Evolutionary conservation across 805 yeast species (phyloP).

Genomic region (Metschnikowia orientalis): DNA sequence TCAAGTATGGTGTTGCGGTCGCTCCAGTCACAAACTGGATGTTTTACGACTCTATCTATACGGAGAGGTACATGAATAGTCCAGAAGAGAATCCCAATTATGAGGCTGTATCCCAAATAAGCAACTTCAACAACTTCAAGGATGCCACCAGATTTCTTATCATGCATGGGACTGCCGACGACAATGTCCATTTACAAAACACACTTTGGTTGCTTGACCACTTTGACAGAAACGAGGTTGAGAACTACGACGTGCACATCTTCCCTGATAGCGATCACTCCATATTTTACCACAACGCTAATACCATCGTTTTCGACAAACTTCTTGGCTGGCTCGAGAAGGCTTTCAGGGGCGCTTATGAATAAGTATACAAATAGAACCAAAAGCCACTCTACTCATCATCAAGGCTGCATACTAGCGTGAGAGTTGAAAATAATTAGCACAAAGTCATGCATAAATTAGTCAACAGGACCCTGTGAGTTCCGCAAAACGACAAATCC

Average conservation of each 20-base stretch:
- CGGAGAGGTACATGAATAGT: conserved; percentile 68
- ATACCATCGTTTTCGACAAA: conserved; percentile 65
- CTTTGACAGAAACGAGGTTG: conserved; percentile 48
- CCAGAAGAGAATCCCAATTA: conserved; percentile 50
- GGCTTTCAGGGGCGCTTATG: conserved; percentile 46
- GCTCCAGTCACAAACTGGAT: conserved; percentile 85
- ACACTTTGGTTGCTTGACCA: conserved; percentile 58
- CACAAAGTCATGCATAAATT: no score
- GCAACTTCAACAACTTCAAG: conserved; percentile 40
- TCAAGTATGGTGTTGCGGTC: conserved; percentile 74
- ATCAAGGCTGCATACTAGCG: not conserved
- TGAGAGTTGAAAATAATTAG: no score
- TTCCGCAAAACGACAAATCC: no score
- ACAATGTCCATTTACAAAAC: conserved; percentile 77
- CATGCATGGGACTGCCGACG: conserved; percentile 84
- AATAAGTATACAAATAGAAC: conserved; percentile 1
- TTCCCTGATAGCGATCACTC: conserved; percentile 94
- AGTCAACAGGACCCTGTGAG: no score
- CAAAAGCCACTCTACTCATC: not conserved
- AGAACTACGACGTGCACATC: conserved; percentile 78
- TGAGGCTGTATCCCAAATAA: conserved; percentile 38
- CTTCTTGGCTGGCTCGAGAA: conserved; percentile 62
- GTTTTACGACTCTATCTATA: conserved; percentile 71
- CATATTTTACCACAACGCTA: conserved; percentile 76
- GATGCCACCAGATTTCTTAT: conserved; percentile 53